Evolutionary conservation across 306 rosid species (phyloP).

Genomic region (Dryas octopetala): DNA sequence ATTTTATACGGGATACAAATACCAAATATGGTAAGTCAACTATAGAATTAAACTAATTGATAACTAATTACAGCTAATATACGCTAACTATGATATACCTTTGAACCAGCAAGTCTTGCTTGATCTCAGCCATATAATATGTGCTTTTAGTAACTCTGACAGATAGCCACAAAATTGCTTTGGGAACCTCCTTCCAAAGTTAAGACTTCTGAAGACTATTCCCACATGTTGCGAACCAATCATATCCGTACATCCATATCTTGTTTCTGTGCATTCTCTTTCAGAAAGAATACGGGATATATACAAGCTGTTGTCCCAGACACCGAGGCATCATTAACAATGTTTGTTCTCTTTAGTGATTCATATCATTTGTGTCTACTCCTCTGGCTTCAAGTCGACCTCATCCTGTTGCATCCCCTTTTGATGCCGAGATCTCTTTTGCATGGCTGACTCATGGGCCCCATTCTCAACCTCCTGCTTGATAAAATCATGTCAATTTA

Average conservation of each 20-base stretch:
- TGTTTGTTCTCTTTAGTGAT: background rate
- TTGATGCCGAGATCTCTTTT: constrained; percentile 5
- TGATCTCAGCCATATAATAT: background rate
- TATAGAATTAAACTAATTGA: too few relatives aligned
- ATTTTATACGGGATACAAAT: too few relatives aligned
- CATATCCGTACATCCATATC: background rate
- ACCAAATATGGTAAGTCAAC: too few relatives aligned
- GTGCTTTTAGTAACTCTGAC: background rate
- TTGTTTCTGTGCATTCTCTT: constrained; percentile 1
- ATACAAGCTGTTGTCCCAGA: background rate
- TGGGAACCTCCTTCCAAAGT: background rate
- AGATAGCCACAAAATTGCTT: background rate
- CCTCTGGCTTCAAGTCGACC: constrained; percentile 13
- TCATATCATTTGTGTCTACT: background rate
- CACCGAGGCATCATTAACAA: background rate
- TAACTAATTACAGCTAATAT: too few relatives aligned
- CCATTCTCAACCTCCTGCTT: constrained; percentile 47
- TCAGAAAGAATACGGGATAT: background rate
- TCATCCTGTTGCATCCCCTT: constrained; percentile 4
- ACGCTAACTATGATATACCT: background rate
- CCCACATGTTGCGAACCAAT: background rate
- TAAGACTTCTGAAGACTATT: background rate
- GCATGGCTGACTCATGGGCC: constrained; percentile 3
- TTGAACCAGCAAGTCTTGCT: background rate
- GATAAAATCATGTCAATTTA: background rate